A percentile compares a stretch with the other conserved stretches of the same genome.
phyloP scores from a whole-genome alignment of 441 rosid species.

The Isatis lusitanica region DNA sequence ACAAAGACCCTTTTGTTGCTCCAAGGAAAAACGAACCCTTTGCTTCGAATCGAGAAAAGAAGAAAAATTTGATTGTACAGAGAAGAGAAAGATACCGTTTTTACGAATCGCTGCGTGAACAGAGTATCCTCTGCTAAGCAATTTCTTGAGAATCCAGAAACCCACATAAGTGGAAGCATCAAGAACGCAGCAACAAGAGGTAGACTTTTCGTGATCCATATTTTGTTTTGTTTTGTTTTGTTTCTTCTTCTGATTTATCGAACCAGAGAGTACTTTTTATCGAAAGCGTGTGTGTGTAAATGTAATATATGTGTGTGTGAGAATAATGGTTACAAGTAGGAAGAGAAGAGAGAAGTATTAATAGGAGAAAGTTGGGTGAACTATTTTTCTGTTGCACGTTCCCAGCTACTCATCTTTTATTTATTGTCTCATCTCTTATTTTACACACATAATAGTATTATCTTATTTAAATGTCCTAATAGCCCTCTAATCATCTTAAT shows the following conservation, averaged over 20 bases:
- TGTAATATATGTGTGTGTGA: neutral
- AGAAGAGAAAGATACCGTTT: slow-evolving; percentile 42
- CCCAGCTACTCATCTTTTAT: slow-evolving; percentile 53
- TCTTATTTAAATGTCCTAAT: neutral
- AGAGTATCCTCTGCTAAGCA: slow-evolving; percentile 63
- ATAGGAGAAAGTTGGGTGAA: slow-evolving; percentile 71
- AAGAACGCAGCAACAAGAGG: slow-evolving; percentile 64
- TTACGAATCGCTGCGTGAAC: slow-evolving; percentile 78
- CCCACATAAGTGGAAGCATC: slow-evolving; percentile 90
- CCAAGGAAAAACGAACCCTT: neutral
- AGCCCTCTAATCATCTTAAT: neutral
- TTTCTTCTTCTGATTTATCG: neutral
- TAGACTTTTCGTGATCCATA: slow-evolving; percentile 49
- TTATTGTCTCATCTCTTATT: slow-evolving; percentile 19
- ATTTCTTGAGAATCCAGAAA: slow-evolving; percentile 73
- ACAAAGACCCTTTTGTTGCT: neutral
- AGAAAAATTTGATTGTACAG: neutral
- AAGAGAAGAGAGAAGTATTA: slow-evolving; percentile 20
- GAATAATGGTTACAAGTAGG: slow-evolving; percentile 33
- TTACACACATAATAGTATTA: neutral
- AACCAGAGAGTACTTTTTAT: neutral
- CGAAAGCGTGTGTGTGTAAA: neutral
- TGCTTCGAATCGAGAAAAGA: neutral
- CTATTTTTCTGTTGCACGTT: slow-evolving; percentile 59
- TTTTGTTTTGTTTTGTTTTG: neutral